Evolutionary conservation across 1,284 basidiomycete species (phyloP).

Genomic region (Hypsizygus ulmarius): DNA sequence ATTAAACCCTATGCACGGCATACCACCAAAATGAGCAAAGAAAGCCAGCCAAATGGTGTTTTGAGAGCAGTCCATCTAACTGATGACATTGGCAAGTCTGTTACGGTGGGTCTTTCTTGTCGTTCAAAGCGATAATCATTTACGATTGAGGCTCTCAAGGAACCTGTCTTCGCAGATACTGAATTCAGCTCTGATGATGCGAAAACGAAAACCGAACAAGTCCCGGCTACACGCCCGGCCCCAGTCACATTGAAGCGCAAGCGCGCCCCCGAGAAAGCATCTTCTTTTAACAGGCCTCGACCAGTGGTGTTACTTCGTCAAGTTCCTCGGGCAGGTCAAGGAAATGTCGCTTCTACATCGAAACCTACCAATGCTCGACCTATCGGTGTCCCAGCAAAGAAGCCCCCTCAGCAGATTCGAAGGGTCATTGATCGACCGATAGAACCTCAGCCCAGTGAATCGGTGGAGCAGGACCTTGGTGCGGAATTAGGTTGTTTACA

Average conservation of each 20-base stretch:
- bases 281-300: conserved; percentile 28
- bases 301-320: conserved; percentile 28
- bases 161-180: neutral
- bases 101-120: conserved; percentile 4
- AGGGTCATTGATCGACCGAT: conserved; percentile 15
- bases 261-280: conserved; percentile 26
- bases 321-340: conserved; percentile 21
- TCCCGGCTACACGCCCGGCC: neutral
- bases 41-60: conserved; percentile 11
- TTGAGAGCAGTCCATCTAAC: conserved; percentile 18
- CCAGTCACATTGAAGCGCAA: conserved; percentile 34
- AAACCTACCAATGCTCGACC: neutral
- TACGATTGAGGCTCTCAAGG: neutral
- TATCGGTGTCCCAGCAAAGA: conserved; percentile 8
- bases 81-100: conserved; percentile 5
- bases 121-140: neutral
- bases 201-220: conserved; percentile 2
- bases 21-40: conserved; percentile 18
- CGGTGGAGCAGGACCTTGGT: neutral
- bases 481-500: conserved; percentile 1
- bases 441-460: neutral
- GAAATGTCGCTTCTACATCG: conserved; percentile 14
- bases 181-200: conserved; percentile 2
- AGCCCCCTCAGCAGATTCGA: conserved; percentile 17
- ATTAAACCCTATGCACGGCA: conserved; percentile 63